Base-by-base conservation (phyloP, 345 rosid species). In the Anacardium occidentale region DNA sequence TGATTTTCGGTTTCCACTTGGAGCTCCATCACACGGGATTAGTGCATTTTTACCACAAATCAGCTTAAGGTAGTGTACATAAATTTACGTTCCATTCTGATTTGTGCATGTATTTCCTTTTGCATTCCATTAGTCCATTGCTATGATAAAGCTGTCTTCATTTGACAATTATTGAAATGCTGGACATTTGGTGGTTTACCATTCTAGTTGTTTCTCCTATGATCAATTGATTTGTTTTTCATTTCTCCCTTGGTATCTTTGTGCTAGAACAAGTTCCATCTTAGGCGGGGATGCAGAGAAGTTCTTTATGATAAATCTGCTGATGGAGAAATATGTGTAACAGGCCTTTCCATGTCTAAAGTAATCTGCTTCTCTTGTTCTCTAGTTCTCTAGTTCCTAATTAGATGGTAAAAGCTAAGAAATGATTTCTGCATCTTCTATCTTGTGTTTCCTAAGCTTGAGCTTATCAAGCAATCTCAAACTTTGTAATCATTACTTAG, bases 271-370 rank as follows among this genome's bases (percentile, higher is more conserved):
- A 94, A 98, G 86, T 92, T 95, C 78, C 98, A 95, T 85, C 84
- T 95, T 60, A 85, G 99, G 83, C 92, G 99, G 99, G 99, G 98
- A 66, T 95, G 99, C 87, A 86, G 98, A 76, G 85, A 91, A 86
- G 77, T 95, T 65, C 90, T 89, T n/a, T 91, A 89, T 52, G 87
- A 89, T 74, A 86, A 73, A 80, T 73, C 91, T 72, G 71, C 87
- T 37, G 76, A 82, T 74, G 93, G 96, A 59, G 90, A 84, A 78
- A 88, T 81, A 69, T 85, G 77, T 73, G 88, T 95, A 75, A 86
- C 82, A 8, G 98, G 99, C 72, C 88, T 95, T 37, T 96, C 98
- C 70, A 78, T 91, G 68, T 95, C 99, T 26, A 95, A 80, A 83
- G 99, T 95, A 81, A 88, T 71, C 73, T 58, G 10, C 77, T 76